phyloP scores from a whole-genome alignment of 768 basidiomycete species.

The Mycena crocata region DNA sequence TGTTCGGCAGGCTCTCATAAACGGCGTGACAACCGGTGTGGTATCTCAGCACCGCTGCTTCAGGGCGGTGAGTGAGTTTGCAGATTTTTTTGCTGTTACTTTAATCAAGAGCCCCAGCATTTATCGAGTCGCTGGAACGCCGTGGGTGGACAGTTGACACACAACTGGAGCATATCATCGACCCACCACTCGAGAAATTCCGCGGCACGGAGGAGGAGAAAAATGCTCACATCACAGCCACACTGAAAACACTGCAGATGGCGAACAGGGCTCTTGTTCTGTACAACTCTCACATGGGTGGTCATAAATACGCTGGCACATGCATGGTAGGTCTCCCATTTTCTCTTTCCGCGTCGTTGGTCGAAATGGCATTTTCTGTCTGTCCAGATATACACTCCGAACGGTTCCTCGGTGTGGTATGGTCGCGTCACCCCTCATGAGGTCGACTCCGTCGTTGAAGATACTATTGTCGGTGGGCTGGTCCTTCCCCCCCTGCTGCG shows the following conservation, averaged over 20 bases:
- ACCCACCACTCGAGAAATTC: slow-evolving; percentile 71
- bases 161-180: slow-evolving; percentile 67
- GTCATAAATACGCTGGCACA: slow-evolving; percentile 93
- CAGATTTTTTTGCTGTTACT: neutral
- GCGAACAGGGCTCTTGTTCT: slow-evolving; percentile 84
- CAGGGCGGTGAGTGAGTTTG: slow-evolving; percentile 67
- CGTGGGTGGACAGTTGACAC: slow-evolving; percentile 84
- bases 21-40: slow-evolving; percentile 91
- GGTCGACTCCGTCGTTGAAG: slow-evolving; percentile 84
- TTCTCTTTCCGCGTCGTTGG: neutral
- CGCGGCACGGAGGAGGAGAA: slow-evolving; percentile 63
- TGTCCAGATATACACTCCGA: slow-evolving; percentile 84
- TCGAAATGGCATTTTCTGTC: neutral
- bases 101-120: slow-evolving; percentile 60
- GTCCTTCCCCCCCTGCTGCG: slow-evolving; percentile 88
- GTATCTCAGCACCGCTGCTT: slow-evolving; percentile 86
- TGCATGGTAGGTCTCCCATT: slow-evolving; percentile 28
- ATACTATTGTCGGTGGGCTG: slow-evolving; percentile 88
- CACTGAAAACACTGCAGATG: slow-evolving; percentile 60
- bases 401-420: slow-evolving; percentile 91
- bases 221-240: slow-evolving; percentile 64
- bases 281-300: slow-evolving; percentile 92
- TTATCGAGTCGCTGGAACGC: slow-evolving; percentile 69
- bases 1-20: slow-evolving; percentile 99
- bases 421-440: slow-evolving; percentile 95